phyloP scores from a whole-genome alignment of 2,329 filamentous ascomycete species.

The Diaporthe sp. region DNA sequence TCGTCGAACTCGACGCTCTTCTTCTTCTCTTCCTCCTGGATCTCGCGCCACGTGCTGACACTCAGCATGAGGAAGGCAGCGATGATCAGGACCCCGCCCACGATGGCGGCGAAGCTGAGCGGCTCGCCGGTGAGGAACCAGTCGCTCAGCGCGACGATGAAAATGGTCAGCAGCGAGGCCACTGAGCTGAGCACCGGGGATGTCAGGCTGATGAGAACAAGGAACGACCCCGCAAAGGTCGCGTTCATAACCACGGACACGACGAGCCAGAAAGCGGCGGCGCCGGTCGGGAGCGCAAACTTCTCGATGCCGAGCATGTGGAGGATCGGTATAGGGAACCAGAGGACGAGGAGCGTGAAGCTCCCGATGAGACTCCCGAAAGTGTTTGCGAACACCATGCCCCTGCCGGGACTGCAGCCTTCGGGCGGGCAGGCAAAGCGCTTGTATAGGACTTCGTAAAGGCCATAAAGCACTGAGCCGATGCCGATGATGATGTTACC shows the following conservation, averaged over 20 bases:
- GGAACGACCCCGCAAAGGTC: constrained; percentile 90
- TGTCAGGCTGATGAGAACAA: constrained; percentile 92
- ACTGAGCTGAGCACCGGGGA: constrained; percentile 93
- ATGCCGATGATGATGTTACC: constrained; percentile 94
- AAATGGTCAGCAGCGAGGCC: constrained; percentile 93
- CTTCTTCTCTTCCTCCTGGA: constrained; percentile 82
- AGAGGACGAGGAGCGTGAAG: constrained; percentile 89
- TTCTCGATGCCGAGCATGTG: constrained; percentile 82
- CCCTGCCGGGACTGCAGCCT: constrained; percentile 83
- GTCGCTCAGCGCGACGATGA: constrained; percentile 93
- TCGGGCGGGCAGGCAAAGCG: constrained; percentile 92
- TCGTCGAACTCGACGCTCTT: constrained; percentile 60
- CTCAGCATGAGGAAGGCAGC: constrained; percentile 86
- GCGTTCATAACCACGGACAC: constrained; percentile 89
- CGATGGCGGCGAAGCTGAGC: constrained; percentile 78
- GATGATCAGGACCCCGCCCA: constrained; percentile 89
- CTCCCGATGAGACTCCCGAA: constrained; percentile 88
- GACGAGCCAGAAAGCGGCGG: constrained; percentile 82
- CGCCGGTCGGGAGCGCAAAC: constrained; percentile 83
- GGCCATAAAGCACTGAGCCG: constrained; percentile 91
- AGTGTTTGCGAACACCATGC: constrained; percentile 94
- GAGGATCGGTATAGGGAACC: constrained; percentile 89
- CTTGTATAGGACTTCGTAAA: constrained; percentile 99
- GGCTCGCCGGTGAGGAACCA: constrained; percentile 85
- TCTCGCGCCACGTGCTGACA: constrained; percentile 93